Conservation (phyloP, 1,284 basidiomycete genomes). For the Porogramme epimiltina region DNA sequence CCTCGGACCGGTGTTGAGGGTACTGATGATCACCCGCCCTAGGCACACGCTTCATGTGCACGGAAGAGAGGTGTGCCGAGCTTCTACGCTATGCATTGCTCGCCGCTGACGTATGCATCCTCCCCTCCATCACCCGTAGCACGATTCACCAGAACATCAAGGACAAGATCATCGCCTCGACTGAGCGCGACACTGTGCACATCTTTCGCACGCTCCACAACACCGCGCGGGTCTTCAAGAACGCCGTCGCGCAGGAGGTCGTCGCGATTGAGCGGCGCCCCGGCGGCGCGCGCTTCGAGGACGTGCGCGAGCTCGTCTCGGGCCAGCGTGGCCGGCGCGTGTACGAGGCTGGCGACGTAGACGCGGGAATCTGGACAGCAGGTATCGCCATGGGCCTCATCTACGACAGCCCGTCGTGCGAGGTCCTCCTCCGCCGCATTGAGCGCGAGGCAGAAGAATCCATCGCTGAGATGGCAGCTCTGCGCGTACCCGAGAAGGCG, state of each 20-base stretch:
- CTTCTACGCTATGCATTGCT: conserved; percentile 2
- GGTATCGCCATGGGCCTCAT: conserved; percentile 85
- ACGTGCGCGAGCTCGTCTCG: conserved; percentile 81
- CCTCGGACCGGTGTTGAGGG: not conserved
- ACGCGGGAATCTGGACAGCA: conserved; percentile 88
- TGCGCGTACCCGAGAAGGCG: conserved; percentile 39
- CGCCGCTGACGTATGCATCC: conserved; percentile 28
- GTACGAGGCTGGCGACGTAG: conserved; percentile 84
- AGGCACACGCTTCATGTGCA: conserved; percentile 90
- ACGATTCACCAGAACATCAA: conserved; percentile 93
- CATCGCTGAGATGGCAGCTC: conserved; percentile 53
- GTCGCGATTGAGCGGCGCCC: conserved; percentile 80
- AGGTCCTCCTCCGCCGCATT: conserved; percentile 70
- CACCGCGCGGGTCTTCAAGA: conserved; percentile 90
- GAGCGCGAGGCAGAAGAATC: conserved; percentile 80
- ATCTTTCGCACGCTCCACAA: conserved; percentile 90
- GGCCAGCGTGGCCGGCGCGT: conserved; percentile 79
- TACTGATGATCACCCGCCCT: conserved; percentile 5
- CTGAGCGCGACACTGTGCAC: conserved; percentile 83
- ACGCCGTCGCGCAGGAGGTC: conserved; percentile 80
- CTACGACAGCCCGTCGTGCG: conserved; percentile 85
- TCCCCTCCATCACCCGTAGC: conserved; percentile 40
- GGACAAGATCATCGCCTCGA: conserved; percentile 81
- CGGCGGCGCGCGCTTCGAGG: conserved; percentile 87
- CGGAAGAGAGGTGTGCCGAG: conserved; percentile 61